A percentile compares a stretch with the other conserved stretches of the same genome.
Conservation (phyloP, 2,329 filamentous ascomycete species). For the Camillea tinctor region DNA sequence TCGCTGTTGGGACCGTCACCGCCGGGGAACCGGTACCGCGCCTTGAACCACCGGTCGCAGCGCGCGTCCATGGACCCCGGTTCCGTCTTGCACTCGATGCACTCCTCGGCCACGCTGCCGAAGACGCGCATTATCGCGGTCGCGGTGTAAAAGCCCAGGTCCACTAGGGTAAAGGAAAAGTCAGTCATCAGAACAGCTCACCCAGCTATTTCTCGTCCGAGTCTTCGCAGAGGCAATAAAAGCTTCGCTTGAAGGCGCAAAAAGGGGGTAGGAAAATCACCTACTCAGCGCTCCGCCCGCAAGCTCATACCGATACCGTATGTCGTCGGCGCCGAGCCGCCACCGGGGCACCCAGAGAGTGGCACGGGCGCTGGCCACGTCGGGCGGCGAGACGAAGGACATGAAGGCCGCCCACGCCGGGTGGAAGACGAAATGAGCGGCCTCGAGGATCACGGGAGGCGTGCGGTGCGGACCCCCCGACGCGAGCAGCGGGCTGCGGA, state of each 20-base stretch:
- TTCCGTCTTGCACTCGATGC: conserved; percentile 27
- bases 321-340: conserved; percentile 38
- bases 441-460: conserved; percentile 51
- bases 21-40: conserved; percentile 34
- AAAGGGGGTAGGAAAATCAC: background rate
- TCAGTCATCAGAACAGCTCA: background rate
- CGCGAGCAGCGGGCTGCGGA: conserved; percentile 37
- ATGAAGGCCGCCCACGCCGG: conserved; percentile 46
- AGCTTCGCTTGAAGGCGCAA: background rate
- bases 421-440: conserved; percentile 51
- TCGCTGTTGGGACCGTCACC: conserved; percentile 20
- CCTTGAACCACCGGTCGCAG: conserved; percentile 30
- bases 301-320: conserved; percentile 43
- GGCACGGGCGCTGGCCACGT: conserved; percentile 36
- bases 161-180: conserved; percentile 18
- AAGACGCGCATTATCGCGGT: conserved; percentile 34
- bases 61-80: conserved; percentile 20
- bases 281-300: conserved; percentile 38
- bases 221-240: background rate
- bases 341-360: conserved; percentile 31
- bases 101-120: conserved; percentile 32
- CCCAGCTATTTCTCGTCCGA: background rate
- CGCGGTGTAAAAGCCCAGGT: conserved; percentile 36
- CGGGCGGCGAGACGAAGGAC: conserved; percentile 36
- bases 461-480: conserved; percentile 30